Base-by-base conservation (phyloP, 2,329 filamentous ascomycete species). In the Aspergillus caelatus region DNA sequence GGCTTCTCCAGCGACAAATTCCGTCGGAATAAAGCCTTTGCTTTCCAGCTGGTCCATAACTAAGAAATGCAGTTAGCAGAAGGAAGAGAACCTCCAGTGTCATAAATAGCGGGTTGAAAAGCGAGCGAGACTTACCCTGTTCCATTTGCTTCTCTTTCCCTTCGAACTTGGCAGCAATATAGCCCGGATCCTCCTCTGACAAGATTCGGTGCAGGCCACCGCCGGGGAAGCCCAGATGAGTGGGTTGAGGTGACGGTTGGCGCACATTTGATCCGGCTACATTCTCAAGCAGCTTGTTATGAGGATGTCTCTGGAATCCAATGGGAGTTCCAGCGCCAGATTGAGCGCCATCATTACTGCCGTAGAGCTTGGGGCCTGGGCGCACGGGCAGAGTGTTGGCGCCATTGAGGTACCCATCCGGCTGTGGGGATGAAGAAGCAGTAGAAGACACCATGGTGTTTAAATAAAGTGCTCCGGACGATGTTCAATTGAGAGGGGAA, bases 111-210 rank as follows among this genome's bases (percentile, higher is more conserved):
- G 67, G 43, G 67, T 7, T 32, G 14, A 34, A 28, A 23, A n/a
- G n/a, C 6, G 41, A 28, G 26, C 12, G 36, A 26, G 52, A 55
- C 87, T 78, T 78, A 91, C 89, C 89, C 75, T 89, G 83, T 75
- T 91, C 87, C 89, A 97, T 96, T 84, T 99, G 95, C 77, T 93
- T 89, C 68, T 89, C 85, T 83, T 96, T 97, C 77, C 94, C 95
- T 77, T 93, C 89, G 75, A 99, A 99, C 66, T 93, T 93, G 54
- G 94, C 93, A 28, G 95, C 94, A 68, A 96, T 90, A 82, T 99
- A 99, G 74, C 95, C 95, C 43, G 96, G 91, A 34, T 94, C 95
- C 70, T 93, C 91, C 69, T 95, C 95, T 23, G 93, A 92, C 63
- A 98, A 83, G 61, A 94, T 85, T 61, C 91, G 87, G 76, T 92